phyloP scores from a whole-genome alignment of 73 alveolate genomes.

The Paramecium biaurelia region DNA sequence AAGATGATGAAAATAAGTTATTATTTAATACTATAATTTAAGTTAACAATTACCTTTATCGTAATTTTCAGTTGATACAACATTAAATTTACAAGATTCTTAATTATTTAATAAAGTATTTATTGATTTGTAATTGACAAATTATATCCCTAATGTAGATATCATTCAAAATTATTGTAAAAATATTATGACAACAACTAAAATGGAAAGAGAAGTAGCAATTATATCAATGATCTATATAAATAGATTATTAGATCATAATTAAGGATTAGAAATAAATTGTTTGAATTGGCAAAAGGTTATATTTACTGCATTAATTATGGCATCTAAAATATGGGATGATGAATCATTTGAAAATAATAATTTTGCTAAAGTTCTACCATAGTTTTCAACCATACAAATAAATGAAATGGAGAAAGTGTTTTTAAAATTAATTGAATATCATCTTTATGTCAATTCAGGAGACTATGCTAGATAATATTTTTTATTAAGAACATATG shows the following conservation, averaged over 20 bases:
- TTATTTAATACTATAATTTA: background rate
- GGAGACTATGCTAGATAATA: slow-evolving; percentile 97
- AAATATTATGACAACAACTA: slow-evolving; percentile 87
- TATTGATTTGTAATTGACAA: background rate
- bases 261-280: slow-evolving; percentile 92
- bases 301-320: slow-evolving; percentile 86
- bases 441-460: slow-evolving; percentile 90
- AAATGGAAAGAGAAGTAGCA: slow-evolving; percentile 96
- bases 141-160: slow-evolving; percentile 69
- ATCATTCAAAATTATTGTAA: slow-evolving; percentile 90
- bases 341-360: slow-evolving; percentile 99
- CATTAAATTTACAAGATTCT: background rate
- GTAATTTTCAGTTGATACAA: slow-evolving; percentile 24
- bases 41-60: background rate
- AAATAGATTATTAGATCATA: slow-evolving; percentile 92
- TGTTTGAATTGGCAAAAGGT: slow-evolving; percentile 98
- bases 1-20: background rate
- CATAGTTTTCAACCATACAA: slow-evolving; percentile 90
- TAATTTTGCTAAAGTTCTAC: slow-evolving; percentile 97
- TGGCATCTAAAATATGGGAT: slow-evolving; percentile 98
- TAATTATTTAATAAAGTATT: background rate
- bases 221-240: slow-evolving; percentile 91
- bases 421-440: slow-evolving; percentile 92
- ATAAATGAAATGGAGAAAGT: slow-evolving; percentile 95
- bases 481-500: slow-evolving; percentile 92